Evolutionary conservation across 192 early-diverging fungal species (phyloP), one percentile per base, ranked within the genome.

Genomic region (Geranomyces variabilis): DNA sequence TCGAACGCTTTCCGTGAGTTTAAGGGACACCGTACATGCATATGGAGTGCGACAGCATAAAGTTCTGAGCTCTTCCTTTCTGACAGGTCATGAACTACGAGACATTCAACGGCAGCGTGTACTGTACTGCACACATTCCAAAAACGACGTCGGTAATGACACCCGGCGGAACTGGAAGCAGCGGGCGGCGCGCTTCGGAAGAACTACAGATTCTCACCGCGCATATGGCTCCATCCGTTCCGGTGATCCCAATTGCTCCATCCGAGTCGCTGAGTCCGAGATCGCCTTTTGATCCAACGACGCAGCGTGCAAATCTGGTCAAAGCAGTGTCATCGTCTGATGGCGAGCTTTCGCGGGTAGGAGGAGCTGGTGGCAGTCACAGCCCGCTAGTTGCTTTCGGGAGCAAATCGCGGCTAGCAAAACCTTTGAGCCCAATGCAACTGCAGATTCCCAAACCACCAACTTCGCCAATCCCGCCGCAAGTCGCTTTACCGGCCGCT

Each of bases 121-220:
- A 70, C 58, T 70, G 69, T 57, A 70, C 6, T 28, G 46, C 41
- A 9, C 69, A 70, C 36, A 28, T 70, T 43, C 69, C 69, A 14
- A 59, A 70, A 43, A 48, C 57, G 19, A 41, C 46, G 0, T 41
- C 44, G 22, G 21, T 24, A 15, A 65, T 41, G 58, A 60, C 58
- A 29, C 51, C 51, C 7, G 51, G 51, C 7, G 51, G 51, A 24
- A 15, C 15, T 8, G 51, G 51, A 26, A 53, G 51, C 51, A 53
- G 51, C 51, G 51, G 51, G 19, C 51, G 51, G 24, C 51, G 51
- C 6, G 51, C 51, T 9, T 53, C 51, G n/a, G 51, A 53, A 17
- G 51, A 53, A 26, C 24, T 53, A 15, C 51, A 53, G 24, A 6
- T 24, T n/a, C 51, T 53, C 4, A 53, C 51, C 17, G 51, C 51